Percentiles rank a stretch among this genome's conserved stretches.
phyloP scores from a whole-genome alignment of 2,329 filamentous ascomycete genomes.

The Penicillium sp. region DNA sequence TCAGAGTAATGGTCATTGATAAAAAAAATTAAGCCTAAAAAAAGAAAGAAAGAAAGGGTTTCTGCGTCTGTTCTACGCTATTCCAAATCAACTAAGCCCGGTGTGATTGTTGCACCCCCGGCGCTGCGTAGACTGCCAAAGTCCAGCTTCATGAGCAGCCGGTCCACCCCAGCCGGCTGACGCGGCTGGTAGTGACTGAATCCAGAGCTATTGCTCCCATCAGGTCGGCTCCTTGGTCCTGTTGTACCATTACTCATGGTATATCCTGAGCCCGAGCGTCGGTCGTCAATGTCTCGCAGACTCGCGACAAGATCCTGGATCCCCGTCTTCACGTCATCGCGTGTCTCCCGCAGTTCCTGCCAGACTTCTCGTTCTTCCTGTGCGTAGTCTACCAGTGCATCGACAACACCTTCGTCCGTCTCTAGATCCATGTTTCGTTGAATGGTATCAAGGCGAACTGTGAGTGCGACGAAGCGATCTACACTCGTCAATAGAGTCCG shows the following conservation, averaged over 20 bases:
- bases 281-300: constrained; percentile 64
- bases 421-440: constrained; percentile 82
- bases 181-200: constrained; percentile 65
- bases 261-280: constrained; percentile 46
- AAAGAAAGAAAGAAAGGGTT: not conserved
- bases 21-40: constrained; percentile 2
- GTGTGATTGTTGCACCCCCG: constrained; percentile 19
- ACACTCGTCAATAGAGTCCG: constrained; percentile 55
- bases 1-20: not conserved
- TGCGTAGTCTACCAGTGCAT: constrained; percentile 71
- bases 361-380: constrained; percentile 73
- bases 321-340: constrained; percentile 67
- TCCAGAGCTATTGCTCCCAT: constrained; percentile 17
- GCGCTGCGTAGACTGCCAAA: constrained; percentile 43
- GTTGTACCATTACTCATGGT: constrained; percentile 31
- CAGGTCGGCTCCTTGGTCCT: constrained; percentile 33
- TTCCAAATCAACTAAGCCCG: constrained; percentile 15
- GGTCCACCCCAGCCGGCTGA: constrained; percentile 78
- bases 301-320: constrained; percentile 65
- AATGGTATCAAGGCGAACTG: constrained; percentile 74
- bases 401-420: constrained; percentile 78
- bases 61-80: constrained; percentile 1
- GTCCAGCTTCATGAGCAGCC: constrained; percentile 89
- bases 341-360: constrained; percentile 66
- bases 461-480: constrained; percentile 79